Evolutionary conservation across 148 eudicot genomes (phyloP), one percentile per base, ranked within the genome.

Genomic region (Pouteria glomerata): DNA sequence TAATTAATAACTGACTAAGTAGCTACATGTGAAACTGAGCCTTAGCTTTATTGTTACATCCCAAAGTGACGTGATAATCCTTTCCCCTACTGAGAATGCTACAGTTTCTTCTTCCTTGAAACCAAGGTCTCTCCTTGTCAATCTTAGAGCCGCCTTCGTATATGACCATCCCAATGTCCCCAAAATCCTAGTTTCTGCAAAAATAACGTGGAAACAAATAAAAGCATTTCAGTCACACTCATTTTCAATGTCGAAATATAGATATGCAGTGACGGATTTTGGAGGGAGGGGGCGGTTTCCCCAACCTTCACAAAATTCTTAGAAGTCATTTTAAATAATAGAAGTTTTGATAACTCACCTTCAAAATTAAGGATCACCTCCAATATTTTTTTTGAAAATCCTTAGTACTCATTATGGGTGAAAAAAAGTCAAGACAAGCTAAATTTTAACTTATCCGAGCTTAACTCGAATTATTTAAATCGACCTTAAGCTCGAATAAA

Each of bases 111-210:
- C 69, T 79, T 5, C 80, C 90, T 73, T 70, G 76, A 78, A 89
- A 86, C 91, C 88, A 80, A 60, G 87, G 84, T 1, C 69, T 78
- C 77, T 78, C 82, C 23, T 73, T 77, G 31, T 57, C 78, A 11
- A 33, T 52, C 3, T 78, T 78, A 6, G 71, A 51, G 44, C 52
- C 79, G 47, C 52, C n/a, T 63, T 72, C 82, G 80, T 69, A 73
- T 87, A 62, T 81, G 82, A 0, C 91, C 88, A 55, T 83, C 68
- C 98, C 96, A 93, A 41, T 76, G 60, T 65, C 81, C 79, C 3
- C 74, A 61, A 56, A 82, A 4, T 60, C 75, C 51, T 42, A 84
- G 30, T 71, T 80, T 90, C 98, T 93, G 82, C 58, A n/a, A n/a
- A n/a, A n/a, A n/a, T n/a, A n/a, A n/a, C n/a, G n/a, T n/a, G n/a